Percentiles rank a stretch among this genome's conserved stretches.
Evolutionary conservation across 2,329 filamentous ascomycete species (phyloP).

Genomic region (Ceratocystis harringtonii): DNA sequence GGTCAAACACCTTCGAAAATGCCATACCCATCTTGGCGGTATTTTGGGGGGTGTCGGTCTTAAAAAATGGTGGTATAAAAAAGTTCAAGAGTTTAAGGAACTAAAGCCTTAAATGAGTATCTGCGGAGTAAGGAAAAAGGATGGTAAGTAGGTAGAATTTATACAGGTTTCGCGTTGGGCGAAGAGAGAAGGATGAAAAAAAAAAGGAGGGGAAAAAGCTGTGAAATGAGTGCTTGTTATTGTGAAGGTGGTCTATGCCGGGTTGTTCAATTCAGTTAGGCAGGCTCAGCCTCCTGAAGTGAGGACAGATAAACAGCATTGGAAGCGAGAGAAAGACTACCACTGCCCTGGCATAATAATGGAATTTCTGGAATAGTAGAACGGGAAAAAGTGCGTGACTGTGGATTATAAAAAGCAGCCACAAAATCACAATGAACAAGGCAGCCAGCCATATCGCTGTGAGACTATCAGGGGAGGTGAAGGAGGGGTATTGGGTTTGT

Average conservation of each 20-base stretch:
- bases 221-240: background rate
- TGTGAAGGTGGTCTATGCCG: conserved; percentile 8
- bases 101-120: conserved; percentile 11
- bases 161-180: background rate
- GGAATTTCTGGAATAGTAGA: background rate
- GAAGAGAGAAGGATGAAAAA: background rate
- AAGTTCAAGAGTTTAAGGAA: conserved; percentile 12
- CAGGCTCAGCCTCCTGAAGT: conserved; percentile 17
- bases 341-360: background rate
- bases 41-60: conserved; percentile 21
- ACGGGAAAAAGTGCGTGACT: background rate
- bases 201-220: conserved; percentile 1
- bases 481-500: background rate
- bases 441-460: background rate
- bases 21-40: conserved; percentile 69
- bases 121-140: background rate
- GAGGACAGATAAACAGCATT: conserved; percentile 17
- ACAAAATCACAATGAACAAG: background rate
- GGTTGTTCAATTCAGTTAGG: conserved; percentile 13
- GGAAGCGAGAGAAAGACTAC: background rate
- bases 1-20: conserved; percentile 92
- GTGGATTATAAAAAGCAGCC: background rate
- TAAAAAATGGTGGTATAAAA: conserved; percentile 12
- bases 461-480: background rate
- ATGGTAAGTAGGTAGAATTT: conserved; percentile 3